Evolutionary conservation across 306 rosid genomes (phyloP).

Genomic region (Acmispon strigosus): DNA sequence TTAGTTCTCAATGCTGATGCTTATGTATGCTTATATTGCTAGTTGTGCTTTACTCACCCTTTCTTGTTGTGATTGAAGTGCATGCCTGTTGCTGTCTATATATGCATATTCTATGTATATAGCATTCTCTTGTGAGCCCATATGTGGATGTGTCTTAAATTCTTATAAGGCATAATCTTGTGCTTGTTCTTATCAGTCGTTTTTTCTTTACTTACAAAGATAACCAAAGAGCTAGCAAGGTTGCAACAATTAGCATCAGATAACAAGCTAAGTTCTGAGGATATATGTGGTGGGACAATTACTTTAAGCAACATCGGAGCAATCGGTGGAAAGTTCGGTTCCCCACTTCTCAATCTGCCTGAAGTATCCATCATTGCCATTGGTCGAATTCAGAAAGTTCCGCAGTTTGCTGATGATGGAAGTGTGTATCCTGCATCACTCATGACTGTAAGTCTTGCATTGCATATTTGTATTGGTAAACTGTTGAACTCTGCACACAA

Average conservation of each 20-base stretch:
- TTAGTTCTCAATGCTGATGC: conserved; percentile 24
- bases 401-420: conserved; percentile 58
- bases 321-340: conserved; percentile 91
- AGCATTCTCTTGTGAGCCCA: no score
- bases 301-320: conserved; percentile 91
- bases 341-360: conserved; percentile 91
- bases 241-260: conserved; percentile 65
- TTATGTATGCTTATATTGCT: background rate
- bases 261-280: conserved; percentile 76
- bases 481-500: background rate
- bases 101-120: no score
- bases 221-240: conserved; percentile 83
- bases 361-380: conserved; percentile 87
- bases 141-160: background rate
- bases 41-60: no score
- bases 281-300: conserved; percentile 73
- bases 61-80: no score
- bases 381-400: conserved; percentile 79
- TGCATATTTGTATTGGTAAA: background rate
- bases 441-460: conserved; percentile 70
- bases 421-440: conserved; percentile 60
- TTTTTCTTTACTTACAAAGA: conserved; percentile 31
- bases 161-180: background rate
- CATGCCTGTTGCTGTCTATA: no score
- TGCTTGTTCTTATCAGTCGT: background rate